Conservation (phyloP, 768 basidiomycete genomes). For the Serendipita sp. region DNA sequence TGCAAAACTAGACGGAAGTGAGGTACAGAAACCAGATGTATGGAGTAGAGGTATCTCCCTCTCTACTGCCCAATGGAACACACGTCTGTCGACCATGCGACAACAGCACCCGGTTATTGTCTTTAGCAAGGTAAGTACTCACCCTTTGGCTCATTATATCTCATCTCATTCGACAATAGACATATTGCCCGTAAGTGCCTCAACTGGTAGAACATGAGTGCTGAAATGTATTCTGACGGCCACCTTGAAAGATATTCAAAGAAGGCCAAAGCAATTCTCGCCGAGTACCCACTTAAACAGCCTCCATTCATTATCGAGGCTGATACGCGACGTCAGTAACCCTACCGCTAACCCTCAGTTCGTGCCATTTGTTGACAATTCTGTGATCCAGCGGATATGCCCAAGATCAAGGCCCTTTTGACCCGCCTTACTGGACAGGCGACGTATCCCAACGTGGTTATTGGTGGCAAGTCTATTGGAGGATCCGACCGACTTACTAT, state of each 20-base stretch:
- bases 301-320: conserved; percentile 59
- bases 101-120: conserved; percentile 49
- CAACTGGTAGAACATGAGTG: not conserved
- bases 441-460: conserved; percentile 67
- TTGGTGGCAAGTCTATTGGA: conserved; percentile 34
- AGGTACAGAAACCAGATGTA: not conserved
- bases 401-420: conserved; percentile 46
- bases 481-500: conserved; percentile 15
- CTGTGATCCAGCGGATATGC: conserved; percentile 31
- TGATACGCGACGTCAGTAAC: conserved; percentile 42
- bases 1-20: not conserved
- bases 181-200: conserved; percentile 49
- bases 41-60: not conserved
- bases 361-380: not conserved
- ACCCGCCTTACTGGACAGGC: conserved; percentile 45
- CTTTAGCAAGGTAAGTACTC: conserved; percentile 57
- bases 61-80: not conserved
- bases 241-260: conserved; percentile 35
- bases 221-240: conserved; percentile 1
- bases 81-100: conserved; percentile 21
- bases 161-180: conserved; percentile 24
- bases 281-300: conserved; percentile 42
- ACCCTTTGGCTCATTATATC: conserved; percentile 3
- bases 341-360: not conserved
- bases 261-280: conserved; percentile 46